Conservation (phyloP, 805 yeast genomes). For the Metschnikowia bowlesiae region DNA sequence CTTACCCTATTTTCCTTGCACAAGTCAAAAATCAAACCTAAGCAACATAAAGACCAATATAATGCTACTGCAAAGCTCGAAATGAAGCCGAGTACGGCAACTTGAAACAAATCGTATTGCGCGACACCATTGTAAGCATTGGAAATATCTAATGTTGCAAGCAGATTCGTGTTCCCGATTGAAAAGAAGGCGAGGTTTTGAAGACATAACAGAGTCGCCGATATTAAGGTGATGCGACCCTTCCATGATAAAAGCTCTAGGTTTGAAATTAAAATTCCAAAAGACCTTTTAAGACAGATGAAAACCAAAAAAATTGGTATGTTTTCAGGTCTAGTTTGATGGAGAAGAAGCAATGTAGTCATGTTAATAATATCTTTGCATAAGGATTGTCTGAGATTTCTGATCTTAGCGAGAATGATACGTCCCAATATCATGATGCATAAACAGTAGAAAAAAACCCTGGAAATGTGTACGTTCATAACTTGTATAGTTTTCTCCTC, state of each 20-base stretch:
- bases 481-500: slow-evolving; percentile 20
- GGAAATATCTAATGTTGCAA: slow-evolving; percentile 85
- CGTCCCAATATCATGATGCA: slow-evolving; percentile 29
- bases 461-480: slow-evolving; percentile 24
- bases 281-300: slow-evolving; percentile 21
- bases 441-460: slow-evolving; percentile 18
- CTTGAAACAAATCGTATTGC: slow-evolving; percentile 61
- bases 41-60: slow-evolving; percentile 62
- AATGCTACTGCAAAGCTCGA: slow-evolving; percentile 86
- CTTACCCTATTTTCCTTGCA: background rate
- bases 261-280: slow-evolving; percentile 9
- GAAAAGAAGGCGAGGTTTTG: slow-evolving; percentile 81
- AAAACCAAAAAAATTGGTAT: slow-evolving; percentile 52
- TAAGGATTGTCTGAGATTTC: slow-evolving; percentile 20
- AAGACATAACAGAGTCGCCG: slow-evolving; percentile 45
- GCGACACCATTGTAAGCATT: slow-evolving; percentile 89
- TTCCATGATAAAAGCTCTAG: slow-evolving; percentile 15
- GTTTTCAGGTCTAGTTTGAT: slow-evolving; percentile 51
- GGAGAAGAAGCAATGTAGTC: slow-evolving; percentile 42
- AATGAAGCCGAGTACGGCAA: slow-evolving; percentile 73
- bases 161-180: slow-evolving; percentile 85
- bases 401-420: slow-evolving; percentile 20
- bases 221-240: slow-evolving; percentile 16
- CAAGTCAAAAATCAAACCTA: slow-evolving; percentile 20
- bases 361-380: slow-evolving; percentile 34